Percentiles rank a stretch among this genome's conserved stretches.
Conservation (phyloP, 495 filamentous ascomycete genomes). For the Ascodesmis nigricans region DNA sequence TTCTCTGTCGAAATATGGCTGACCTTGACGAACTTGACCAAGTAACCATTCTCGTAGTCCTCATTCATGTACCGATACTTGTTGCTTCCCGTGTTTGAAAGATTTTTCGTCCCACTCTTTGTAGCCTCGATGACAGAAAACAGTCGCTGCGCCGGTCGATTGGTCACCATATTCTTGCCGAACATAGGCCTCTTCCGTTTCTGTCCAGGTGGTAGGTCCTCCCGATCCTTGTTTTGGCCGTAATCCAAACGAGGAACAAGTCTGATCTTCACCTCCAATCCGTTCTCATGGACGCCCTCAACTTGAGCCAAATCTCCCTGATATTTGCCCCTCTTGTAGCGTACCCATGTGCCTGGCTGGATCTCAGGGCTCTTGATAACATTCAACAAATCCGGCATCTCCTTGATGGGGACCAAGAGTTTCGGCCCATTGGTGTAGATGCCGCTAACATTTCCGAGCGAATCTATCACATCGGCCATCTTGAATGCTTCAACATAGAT, state of each 20-base stretch:
- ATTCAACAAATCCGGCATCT: constrained; percentile 89
- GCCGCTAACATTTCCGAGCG: constrained; percentile 60
- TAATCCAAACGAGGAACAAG: constrained; percentile 86
- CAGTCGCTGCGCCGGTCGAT: constrained; percentile 66
- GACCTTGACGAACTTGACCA: constrained; percentile 83
- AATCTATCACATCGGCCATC: constrained; percentile 62
- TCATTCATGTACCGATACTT: constrained; percentile 67
- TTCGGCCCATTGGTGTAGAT: constrained; percentile 68
- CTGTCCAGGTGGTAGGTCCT: constrained; percentile 26
- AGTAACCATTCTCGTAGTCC: constrained; percentile 77
- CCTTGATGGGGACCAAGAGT: constrained; percentile 77
- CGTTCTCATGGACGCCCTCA: constrained; percentile 79
- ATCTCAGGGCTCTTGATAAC: constrained; percentile 71
- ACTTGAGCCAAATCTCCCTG: constrained; percentile 80
- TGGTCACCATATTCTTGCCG: constrained; percentile 26
- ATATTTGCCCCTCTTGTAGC: constrained; percentile 67
- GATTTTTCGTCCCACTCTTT: constrained; percentile 56
- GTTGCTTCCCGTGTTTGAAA: constrained; percentile 37
- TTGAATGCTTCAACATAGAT: constrained; percentile 83
- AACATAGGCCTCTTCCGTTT: constrained; percentile 60
- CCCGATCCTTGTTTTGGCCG: constrained; percentile 53
- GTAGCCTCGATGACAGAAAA: constrained; percentile 89
- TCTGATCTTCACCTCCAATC: constrained; percentile 63
- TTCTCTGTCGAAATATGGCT: constrained; percentile 60
- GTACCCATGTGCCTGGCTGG: constrained; percentile 74